These are phyloP conservation scores for Brassica juncea DNA, from an alignment of 345 rosid genomes.

Conservation along the genomic window DNA sequence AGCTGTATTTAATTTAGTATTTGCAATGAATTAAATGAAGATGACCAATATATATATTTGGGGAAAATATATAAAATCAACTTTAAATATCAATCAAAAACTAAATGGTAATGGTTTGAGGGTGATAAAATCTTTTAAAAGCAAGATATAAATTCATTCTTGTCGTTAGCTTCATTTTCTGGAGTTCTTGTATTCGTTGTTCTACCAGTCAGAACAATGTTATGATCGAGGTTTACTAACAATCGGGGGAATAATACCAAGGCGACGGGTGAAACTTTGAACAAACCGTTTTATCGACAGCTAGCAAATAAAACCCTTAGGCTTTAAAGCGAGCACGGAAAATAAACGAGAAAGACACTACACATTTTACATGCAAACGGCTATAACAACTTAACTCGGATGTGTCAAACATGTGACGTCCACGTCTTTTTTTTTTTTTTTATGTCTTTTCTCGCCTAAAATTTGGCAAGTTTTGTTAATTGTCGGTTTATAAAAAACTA, in stretches of 20 bases:
- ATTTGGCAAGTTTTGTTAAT: constrained; percentile 30
- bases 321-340: constrained; percentile 8
- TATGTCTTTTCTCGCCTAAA: constrained; percentile 37
- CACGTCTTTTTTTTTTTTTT: constrained; percentile 29
- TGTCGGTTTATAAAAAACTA: constrained; percentile 24
- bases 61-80: background rate
- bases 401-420: constrained; percentile 41
- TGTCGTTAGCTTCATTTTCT: background rate
- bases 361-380: constrained; percentile 39
- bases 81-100: background rate
- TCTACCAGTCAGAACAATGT: background rate
- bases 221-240: background rate
- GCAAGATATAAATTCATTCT: background rate
- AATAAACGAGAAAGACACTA: constrained; percentile 10
- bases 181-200: background rate
- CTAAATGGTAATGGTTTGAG: background rate
- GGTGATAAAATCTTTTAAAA: background rate
- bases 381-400: constrained; percentile 24
- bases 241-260: background rate
- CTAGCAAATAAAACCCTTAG: background rate
- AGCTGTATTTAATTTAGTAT: background rate
- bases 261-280: background rate
- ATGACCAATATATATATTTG: background rate
- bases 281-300: background rate
- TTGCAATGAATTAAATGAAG: background rate